These are phyloP conservation scores for Euphorbia peplus DNA, from an alignment of 345 rosid genomes.

Conservation along the genomic window DNA sequence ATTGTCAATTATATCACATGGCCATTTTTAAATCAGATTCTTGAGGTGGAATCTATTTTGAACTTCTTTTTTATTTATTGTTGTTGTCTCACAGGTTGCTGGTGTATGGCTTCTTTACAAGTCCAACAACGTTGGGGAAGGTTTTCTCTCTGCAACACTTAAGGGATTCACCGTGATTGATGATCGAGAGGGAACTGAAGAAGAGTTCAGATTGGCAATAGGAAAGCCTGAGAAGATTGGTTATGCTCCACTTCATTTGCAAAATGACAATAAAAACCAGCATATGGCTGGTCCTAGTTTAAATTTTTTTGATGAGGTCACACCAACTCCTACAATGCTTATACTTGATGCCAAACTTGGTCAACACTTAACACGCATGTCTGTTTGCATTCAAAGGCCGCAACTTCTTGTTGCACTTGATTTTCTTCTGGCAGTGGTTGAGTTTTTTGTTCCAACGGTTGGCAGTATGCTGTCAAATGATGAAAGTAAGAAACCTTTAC, in stretches of 20 bases:
- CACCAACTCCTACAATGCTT: constrained; percentile 81
- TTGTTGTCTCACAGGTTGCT: constrained; percentile 47
- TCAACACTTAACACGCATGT: constrained; percentile 53
- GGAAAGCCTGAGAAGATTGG: constrained; percentile 60
- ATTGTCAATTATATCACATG: background rate
- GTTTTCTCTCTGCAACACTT: constrained; percentile 80
- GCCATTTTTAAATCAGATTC: background rate
- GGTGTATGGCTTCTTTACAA: constrained; percentile 87
- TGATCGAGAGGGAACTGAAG: constrained; percentile 85
- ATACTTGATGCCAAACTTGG: constrained; percentile 84
- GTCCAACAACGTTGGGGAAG: constrained; percentile 60
- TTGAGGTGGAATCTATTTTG: background rate
- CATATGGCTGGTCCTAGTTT: constrained; percentile 29
- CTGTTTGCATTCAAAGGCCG: constrained; percentile 80
- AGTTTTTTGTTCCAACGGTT: constrained; percentile 86
- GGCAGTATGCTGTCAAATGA: constrained; percentile 65
- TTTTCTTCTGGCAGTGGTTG: constrained; percentile 85
- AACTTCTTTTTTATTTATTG: background rate
- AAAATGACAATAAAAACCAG: constrained; percentile 30
- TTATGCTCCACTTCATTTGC: constrained; percentile 31
- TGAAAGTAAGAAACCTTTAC: constrained; percentile 50
- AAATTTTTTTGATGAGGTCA: constrained; percentile 32
- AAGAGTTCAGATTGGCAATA: constrained; percentile 77
- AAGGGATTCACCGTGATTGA: constrained; percentile 80
- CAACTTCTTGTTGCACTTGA: constrained; percentile 94